These are phyloP conservation scores for Abrus precatorius DNA, from an alignment of 306 rosid species.

Conservation along the genomic window DNA sequence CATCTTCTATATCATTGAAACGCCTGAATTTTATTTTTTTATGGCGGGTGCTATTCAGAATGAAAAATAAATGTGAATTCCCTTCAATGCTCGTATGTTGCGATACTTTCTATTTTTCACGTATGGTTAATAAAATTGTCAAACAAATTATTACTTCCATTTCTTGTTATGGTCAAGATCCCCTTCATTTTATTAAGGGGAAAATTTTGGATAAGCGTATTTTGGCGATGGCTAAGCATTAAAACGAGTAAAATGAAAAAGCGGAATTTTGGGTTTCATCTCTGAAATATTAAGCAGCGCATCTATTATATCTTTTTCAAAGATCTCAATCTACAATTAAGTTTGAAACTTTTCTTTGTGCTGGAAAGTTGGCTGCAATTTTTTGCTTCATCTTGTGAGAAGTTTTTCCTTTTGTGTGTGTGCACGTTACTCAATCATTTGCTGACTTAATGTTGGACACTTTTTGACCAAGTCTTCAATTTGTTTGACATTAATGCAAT, in stretches of 20 bases:
- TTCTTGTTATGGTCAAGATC: conserved; percentile 6
- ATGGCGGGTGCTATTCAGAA: neutral
- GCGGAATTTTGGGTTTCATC: neutral
- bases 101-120: conserved; percentile 1
- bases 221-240: conserved; percentile 11
- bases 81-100: conserved; percentile 6
- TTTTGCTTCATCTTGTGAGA: conserved; percentile 5
- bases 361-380: conserved; percentile 22
- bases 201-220: neutral
- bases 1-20: conserved; percentile 21
- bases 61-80: conserved; percentile 21
- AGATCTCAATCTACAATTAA: neutral
- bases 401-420: neutral
- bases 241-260: neutral
- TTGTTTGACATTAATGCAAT: neutral
- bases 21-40: neutral
- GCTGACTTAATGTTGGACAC: neutral
- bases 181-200: neutral
- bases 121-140: neutral
- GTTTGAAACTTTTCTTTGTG: conserved; percentile 5
- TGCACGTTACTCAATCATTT: conserved; percentile 8
- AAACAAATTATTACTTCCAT: neutral
- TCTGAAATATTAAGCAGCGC: neutral
- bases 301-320: neutral
- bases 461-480: conserved; percentile 2